Percentiles rank a stretch among this genome's conserved stretches.
phyloP scores from a whole-genome alignment of 768 basidiomycete species.

The Pleurotus tuoliensis region DNA sequence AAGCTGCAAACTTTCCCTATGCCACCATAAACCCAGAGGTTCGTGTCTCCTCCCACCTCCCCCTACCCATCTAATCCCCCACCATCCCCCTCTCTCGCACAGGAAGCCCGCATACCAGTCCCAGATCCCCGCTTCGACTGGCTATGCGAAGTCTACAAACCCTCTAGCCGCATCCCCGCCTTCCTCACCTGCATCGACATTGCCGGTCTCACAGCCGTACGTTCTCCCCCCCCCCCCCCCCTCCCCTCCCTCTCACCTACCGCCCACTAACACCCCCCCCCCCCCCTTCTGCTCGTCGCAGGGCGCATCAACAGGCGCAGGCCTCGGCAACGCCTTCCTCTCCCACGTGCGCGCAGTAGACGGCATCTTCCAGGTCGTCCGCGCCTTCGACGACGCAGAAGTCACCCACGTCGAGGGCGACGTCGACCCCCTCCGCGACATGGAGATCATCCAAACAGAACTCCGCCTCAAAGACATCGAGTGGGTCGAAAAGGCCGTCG shows the following conservation, averaged over 20 bases:
- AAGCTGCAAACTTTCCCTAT: constrained; percentile 97
- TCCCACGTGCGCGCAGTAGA: constrained; percentile 98
- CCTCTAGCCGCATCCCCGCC: constrained; percentile 82
- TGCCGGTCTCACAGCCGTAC: constrained; percentile 90
- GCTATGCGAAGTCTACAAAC: constrained; percentile 90
- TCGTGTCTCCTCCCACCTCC: constrained; percentile 1
- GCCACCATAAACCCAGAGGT: constrained; percentile 88
- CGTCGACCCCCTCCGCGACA: constrained; percentile 92
- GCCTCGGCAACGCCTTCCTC: constrained; percentile 95
- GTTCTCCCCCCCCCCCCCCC: constrained; percentile 20
- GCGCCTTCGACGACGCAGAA: constrained; percentile 98
- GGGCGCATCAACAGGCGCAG: constrained; percentile 97
- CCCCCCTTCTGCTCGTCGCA: too few species aligned
- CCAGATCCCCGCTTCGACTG: constrained; percentile 94
- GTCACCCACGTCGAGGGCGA: constrained; percentile 99
- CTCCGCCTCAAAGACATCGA: constrained; percentile 96
- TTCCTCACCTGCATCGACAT: constrained; percentile 98
- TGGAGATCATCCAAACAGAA: constrained; percentile 96
- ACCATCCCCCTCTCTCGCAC: neutral
- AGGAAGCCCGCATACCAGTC: constrained; percentile 92
- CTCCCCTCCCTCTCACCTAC: neutral
- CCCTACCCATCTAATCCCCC: neutral
- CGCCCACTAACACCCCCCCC: too few species aligned
- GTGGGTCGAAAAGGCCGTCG: constrained; percentile 93
- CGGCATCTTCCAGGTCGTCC: constrained; percentile 97